Conservation (phyloP, 371 early-diverging fungal species). For the Mortierella sp. region DNA sequence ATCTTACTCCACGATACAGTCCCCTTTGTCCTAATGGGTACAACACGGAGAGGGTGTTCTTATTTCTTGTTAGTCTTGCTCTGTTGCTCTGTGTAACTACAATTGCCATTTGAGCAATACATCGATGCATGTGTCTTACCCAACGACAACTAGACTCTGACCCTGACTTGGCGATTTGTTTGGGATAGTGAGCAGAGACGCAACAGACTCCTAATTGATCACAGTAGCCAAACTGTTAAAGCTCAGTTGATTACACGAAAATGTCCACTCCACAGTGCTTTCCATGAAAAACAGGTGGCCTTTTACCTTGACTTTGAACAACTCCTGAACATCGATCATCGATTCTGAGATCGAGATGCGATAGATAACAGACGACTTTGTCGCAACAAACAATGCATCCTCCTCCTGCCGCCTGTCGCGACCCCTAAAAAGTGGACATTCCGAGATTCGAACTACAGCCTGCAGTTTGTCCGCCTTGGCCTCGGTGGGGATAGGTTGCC, state of each 20-base stretch:
- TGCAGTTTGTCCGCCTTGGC: background rate
- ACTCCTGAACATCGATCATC: background rate
- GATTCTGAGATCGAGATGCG: background rate
- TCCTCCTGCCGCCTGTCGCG: background rate
- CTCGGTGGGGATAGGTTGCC: background rate
- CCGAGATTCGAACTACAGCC: background rate
- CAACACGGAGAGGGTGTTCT: background rate
- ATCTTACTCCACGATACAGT: background rate
- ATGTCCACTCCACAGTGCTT: no score
- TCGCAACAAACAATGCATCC: conserved; percentile 3
- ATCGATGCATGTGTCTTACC: background rate
- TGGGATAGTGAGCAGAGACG: conserved; percentile 16
- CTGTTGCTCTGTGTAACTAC: background rate
- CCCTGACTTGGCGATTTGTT: background rate
- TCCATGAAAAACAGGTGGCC: background rate
- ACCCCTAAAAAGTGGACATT: background rate
- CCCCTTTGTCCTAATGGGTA: background rate
- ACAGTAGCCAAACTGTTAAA: no score
- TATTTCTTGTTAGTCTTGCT: background rate
- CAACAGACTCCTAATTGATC: conserved; percentile 18
- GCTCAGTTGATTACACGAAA: no score
- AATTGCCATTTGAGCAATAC: background rate
- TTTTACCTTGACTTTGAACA: conserved; percentile 19
- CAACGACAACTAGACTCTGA: background rate
- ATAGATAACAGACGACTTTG: background rate